A percentile compares a stretch with the other conserved stretches of the same genome.
Evolutionary conservation across 2,329 filamentous ascomycete species (phyloP).

Genomic region (Xylariaceae sp.): DNA sequence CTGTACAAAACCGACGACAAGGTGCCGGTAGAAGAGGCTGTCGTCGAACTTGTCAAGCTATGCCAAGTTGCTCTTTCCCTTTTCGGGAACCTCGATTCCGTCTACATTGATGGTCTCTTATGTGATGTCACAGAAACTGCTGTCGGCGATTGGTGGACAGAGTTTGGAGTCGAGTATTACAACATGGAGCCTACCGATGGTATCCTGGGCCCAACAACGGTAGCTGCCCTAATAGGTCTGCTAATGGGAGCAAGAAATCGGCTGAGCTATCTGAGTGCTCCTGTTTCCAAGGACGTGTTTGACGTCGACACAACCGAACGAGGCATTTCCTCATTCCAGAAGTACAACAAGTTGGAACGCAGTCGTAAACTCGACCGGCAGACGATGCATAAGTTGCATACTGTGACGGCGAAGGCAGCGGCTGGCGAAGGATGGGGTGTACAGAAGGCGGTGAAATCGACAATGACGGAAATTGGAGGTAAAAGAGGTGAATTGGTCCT

Average conservation of each 20-base stretch:
- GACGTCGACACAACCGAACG: conserved; percentile 79
- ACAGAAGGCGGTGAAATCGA: conserved; percentile 92
- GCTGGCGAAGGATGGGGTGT: conserved; percentile 87
- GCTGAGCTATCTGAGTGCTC: conserved; percentile 78
- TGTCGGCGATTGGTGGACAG: conserved; percentile 93
- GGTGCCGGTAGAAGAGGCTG: conserved; percentile 72
- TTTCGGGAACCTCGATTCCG: conserved; percentile 82
- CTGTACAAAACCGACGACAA: conserved; percentile 85
- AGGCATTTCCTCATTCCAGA: conserved; percentile 86
- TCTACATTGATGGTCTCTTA: conserved; percentile 87
- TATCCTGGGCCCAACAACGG: conserved; percentile 86
- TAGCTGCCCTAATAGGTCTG: conserved; percentile 81
- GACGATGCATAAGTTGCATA: conserved; percentile 78
- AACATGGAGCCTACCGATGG: conserved; percentile 91
- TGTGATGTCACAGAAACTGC: conserved; percentile 92
- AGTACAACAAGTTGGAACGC: conserved; percentile 75
- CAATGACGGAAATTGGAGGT: conserved; percentile 87
- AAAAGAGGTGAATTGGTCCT: conserved; percentile 93
- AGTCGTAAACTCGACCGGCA: conserved; percentile 78
- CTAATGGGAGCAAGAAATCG: conserved; percentile 88
- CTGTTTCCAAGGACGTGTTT: conserved; percentile 87
- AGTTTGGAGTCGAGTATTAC: conserved; percentile 88
- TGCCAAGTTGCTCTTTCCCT: conserved; percentile 86
- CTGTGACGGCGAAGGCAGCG: conserved; percentile 83
- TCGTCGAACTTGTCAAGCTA: conserved; percentile 84